These are phyloP conservation scores for Pestalotiopsis sp. DNA, from an alignment of 2,329 filamentous ascomycete species.

Conservation along the genomic window DNA sequence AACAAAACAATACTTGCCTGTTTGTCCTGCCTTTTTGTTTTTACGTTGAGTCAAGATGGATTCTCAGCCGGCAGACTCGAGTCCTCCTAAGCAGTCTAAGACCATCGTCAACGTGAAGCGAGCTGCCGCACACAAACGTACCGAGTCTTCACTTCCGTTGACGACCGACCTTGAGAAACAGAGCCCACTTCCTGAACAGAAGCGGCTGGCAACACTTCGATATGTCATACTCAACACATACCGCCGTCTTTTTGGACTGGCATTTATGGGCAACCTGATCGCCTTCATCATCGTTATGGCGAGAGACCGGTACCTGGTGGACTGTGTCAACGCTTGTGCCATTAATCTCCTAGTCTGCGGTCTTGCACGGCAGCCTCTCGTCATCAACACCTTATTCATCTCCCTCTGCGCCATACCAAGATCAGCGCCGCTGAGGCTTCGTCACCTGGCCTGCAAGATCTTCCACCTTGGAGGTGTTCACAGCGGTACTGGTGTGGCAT, in stretches of 20 bases:
- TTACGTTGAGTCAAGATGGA: neutral
- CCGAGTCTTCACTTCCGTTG: neutral
- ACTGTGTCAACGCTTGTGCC: conserved; percentile 38
- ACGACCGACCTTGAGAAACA: conserved; percentile 1
- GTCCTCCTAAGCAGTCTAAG: neutral
- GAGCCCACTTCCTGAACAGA: neutral
- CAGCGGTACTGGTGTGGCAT: conserved; percentile 50
- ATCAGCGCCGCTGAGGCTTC: conserved; percentile 49
- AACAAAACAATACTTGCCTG: neutral
- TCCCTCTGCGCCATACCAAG: conserved; percentile 46
- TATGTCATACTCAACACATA: conserved; percentile 7
- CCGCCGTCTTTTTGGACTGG: conserved; percentile 1
- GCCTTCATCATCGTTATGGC: conserved; percentile 8
- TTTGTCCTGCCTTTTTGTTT: neutral
- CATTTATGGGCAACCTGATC: conserved; percentile 1
- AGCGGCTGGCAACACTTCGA: neutral
- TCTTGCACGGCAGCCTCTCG: conserved; percentile 55
- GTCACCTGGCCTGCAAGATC: conserved; percentile 50
- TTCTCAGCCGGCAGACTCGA: neutral
- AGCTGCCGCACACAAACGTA: neutral
- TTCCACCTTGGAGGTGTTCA: conserved; percentile 57
- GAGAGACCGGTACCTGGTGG: neutral
- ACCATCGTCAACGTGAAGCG: neutral
- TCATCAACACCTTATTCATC: conserved; percentile 55
- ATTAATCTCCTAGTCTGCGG: conserved; percentile 52